Percentiles rank a stretch among this genome's conserved stretches.
These are phyloP conservation scores for Diaporthe batatas DNA, from an alignment of 2,329 filamentous ascomycete genomes.

Conservation along the genomic window DNA sequence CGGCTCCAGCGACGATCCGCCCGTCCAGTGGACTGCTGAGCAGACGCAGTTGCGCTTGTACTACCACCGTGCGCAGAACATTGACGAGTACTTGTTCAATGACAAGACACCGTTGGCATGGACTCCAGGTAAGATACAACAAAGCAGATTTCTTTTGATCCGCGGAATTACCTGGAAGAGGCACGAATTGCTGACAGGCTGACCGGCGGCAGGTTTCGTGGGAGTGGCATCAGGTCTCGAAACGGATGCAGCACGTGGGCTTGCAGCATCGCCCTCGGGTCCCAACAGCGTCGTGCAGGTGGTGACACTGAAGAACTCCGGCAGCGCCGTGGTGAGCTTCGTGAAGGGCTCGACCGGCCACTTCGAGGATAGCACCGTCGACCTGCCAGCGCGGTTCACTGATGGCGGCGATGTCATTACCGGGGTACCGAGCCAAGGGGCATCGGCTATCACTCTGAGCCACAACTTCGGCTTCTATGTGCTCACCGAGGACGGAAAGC, in stretches of 20 bases:
- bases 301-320: background rate
- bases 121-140: background rate
- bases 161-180: background rate
- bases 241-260: background rate
- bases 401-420: background rate
- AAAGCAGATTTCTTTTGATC: background rate
- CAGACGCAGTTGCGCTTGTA: slow-evolving; percentile 1
- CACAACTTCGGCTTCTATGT: slow-evolving; percentile 5
- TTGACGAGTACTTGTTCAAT: slow-evolving; percentile 16
- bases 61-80: background rate
- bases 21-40: background rate
- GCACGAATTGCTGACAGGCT: background rate
- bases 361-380: background rate
- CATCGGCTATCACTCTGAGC: background rate
- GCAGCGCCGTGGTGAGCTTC: slow-evolving; percentile 13
- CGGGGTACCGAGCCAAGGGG: background rate
- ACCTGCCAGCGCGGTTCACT: background rate
- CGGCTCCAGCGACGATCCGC: background rate
- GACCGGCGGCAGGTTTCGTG: background rate
- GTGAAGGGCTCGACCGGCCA: background rate
- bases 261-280: background rate
- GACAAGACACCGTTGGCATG: background rate
- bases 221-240: background rate
- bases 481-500: background rate
- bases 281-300: slow-evolving; percentile 12